A percentile compares a stretch with the other conserved stretches of the same genome.
Evolutionary conservation across 139 green algal genomes (phyloP).

Genomic region (Tetradesmus obliquus): DNA sequence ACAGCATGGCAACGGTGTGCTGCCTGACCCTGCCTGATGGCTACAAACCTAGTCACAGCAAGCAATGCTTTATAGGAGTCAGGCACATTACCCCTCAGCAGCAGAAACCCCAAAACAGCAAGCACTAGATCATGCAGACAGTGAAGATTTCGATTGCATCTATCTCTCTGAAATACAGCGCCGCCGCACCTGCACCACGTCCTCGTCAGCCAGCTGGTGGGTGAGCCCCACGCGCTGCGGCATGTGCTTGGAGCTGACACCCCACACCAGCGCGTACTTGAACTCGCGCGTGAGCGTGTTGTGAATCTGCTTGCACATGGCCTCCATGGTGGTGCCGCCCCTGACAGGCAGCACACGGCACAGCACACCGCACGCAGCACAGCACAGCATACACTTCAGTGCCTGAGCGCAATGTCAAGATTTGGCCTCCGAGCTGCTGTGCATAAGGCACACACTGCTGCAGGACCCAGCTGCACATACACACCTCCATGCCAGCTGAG

Average conservation of each 20-base stretch:
- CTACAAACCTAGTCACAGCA: too few species aligned
- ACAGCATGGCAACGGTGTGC: neutral
- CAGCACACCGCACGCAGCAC: neutral
- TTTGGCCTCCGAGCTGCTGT: neutral
- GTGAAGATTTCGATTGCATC: too few species aligned
- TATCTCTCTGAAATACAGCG: too few species aligned
- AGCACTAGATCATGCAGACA: too few species aligned
- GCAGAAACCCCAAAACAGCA: too few species aligned
- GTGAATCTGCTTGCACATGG: constrained; percentile 91
- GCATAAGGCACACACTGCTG: too few species aligned
- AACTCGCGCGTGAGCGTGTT: constrained; percentile 82
- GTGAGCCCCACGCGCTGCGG: constrained; percentile 65
- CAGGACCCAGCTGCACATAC: too few species aligned
- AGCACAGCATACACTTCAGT: neutral
- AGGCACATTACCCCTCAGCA: too few species aligned
- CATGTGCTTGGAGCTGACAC: constrained; percentile 93
- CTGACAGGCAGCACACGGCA: constrained; percentile 3
- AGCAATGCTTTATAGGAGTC: too few species aligned
- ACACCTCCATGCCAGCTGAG: too few species aligned
- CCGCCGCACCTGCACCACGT: constrained; percentile 82
- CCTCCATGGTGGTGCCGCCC: constrained; percentile 89
- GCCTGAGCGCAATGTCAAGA: neutral
- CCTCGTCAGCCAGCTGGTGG: constrained; percentile 83
- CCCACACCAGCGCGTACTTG: constrained; percentile 98
- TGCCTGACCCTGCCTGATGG: too few species aligned